phyloP scores from a whole-genome alignment of 345 rosid species.

The Iberis pinnata region DNA sequence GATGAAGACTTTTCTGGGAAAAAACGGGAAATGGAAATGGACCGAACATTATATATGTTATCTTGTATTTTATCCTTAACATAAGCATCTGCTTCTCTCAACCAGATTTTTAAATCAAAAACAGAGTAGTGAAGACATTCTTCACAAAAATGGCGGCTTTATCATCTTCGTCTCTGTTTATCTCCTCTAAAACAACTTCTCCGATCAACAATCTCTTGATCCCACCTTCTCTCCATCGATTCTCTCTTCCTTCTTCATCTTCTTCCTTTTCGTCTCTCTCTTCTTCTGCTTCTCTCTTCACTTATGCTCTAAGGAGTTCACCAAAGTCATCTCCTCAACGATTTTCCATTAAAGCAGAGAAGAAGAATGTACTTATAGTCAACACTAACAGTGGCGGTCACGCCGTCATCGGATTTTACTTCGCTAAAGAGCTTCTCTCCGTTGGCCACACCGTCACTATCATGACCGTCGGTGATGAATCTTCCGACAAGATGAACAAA shows the following conservation, averaged over 20 bases:
- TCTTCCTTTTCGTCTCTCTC: constrained; percentile 23
- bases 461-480: constrained; percentile 75
- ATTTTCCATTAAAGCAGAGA: constrained; percentile 49
- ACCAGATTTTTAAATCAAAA: constrained; percentile 3
- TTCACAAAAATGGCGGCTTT: constrained; percentile 24
- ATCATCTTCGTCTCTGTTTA: constrained; percentile 29
- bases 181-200: constrained; percentile 25
- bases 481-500: constrained; percentile 88
- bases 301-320: constrained; percentile 18
- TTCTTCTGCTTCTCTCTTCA: constrained; percentile 27
- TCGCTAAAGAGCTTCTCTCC: constrained; percentile 77
- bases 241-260: constrained; percentile 22
- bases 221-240: constrained; percentile 27
- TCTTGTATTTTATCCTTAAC: constrained; percentile 23
- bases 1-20: too few species aligned
- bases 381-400: constrained; percentile 88
- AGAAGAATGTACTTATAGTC: constrained; percentile 81
- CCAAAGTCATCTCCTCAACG: constrained; percentile 26
- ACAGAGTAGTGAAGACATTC: not conserved
- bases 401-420: constrained; percentile 82
- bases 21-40: constrained; percentile 6
- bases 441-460: constrained; percentile 70
- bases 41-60: constrained; percentile 23
- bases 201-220: constrained; percentile 9
- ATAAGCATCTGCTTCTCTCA: constrained; percentile 10